Evolutionary conservation across 148 eudicot species (phyloP).

Genomic region (Beta vulgaris): DNA sequence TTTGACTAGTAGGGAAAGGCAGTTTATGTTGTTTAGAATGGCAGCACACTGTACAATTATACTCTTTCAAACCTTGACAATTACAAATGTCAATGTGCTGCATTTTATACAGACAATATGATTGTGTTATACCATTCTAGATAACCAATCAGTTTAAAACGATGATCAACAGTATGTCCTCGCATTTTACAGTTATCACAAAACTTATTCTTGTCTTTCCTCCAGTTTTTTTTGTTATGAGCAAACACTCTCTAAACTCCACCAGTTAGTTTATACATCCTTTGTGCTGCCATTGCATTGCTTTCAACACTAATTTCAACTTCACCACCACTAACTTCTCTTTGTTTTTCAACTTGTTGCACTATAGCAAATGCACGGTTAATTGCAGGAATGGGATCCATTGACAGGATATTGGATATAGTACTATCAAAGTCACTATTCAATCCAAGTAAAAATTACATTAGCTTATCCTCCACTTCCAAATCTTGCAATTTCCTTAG

Average conservation of each 20-base stretch:
- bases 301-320: background rate
- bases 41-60: background rate
- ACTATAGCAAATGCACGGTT: background rate
- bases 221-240: background rate
- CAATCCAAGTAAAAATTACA: too few relatives aligned
- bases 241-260: too few relatives aligned
- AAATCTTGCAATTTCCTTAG: too few relatives aligned
- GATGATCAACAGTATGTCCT: background rate
- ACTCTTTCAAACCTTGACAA: background rate
- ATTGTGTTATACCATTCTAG: background rate
- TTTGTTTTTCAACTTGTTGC: background rate
- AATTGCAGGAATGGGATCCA: background rate
- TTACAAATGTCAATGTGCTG: background rate
- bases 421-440: too few relatives aligned
- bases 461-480: too few relatives aligned
- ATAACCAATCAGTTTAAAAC: background rate
- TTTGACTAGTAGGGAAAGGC: background rate
- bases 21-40: background rate
- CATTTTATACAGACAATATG: background rate
- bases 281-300: background rate
- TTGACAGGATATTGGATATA: too few relatives aligned
- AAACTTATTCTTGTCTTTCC: background rate
- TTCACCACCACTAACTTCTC: background rate
- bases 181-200: background rate
- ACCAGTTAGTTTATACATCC: too few relatives aligned